These are phyloP conservation scores for Fusarium equiseti DNA, from an alignment of 2,329 filamentous ascomycete species.

Conservation along the genomic window DNA sequence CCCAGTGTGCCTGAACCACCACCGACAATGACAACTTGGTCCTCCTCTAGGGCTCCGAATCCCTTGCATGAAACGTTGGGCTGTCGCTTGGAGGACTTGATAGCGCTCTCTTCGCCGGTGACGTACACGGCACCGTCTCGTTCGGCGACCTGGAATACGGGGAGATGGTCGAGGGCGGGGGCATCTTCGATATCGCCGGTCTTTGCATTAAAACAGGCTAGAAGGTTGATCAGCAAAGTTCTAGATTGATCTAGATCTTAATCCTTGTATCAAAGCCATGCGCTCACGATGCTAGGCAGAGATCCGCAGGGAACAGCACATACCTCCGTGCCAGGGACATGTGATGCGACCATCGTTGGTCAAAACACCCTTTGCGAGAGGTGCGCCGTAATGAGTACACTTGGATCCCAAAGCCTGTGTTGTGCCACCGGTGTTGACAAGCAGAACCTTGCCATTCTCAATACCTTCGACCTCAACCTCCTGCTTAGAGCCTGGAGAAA, in stretches of 20 bases:
- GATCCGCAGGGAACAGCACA: conserved; percentile 43
- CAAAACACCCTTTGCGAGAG: conserved; percentile 86
- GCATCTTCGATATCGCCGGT: conserved; percentile 97
- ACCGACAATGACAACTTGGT: conserved; percentile 86
- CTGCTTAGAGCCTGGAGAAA: conserved; percentile 85
- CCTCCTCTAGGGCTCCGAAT: conserved; percentile 59
- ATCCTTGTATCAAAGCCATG: neutral
- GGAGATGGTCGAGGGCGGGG: conserved; percentile 87
- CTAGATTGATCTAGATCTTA: neutral
- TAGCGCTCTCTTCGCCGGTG: conserved; percentile 79
- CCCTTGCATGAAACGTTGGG: conserved; percentile 79
- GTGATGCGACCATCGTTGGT: conserved; percentile 85
- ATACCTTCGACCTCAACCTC: conserved; percentile 93
- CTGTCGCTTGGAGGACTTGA: conserved; percentile 81
- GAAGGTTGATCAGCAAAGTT: conserved; percentile 10
- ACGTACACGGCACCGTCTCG: conserved; percentile 88
- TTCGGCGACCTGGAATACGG: conserved; percentile 83
- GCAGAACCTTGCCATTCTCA: conserved; percentile 84
- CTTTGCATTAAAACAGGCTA: conserved; percentile 90
- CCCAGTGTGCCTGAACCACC: conserved; percentile 88
- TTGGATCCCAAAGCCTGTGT: conserved; percentile 84
- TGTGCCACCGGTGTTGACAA: conserved; percentile 82
- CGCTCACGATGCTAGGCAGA: neutral
- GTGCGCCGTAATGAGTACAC: conserved; percentile 94
- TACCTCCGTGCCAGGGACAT: conserved; percentile 97